Conservation (phyloP, 140 eudicot species). For the Flaveria floridana region DNA sequence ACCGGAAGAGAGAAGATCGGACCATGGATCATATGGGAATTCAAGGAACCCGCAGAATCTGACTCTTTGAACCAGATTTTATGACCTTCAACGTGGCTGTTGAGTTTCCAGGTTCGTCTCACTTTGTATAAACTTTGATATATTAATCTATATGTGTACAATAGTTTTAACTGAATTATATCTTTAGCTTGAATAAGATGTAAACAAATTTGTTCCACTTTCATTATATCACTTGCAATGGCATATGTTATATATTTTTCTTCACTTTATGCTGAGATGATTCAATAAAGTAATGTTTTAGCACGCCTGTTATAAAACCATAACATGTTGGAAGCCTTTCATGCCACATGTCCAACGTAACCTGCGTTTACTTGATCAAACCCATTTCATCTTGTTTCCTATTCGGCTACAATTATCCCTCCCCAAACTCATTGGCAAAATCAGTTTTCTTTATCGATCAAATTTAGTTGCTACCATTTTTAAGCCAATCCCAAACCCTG, state of each 20-base stretch:
- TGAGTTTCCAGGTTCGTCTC: slow-evolving; percentile 20
- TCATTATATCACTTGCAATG: background rate
- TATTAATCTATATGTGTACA: slow-evolving; percentile 17
- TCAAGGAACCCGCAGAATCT: slow-evolving; percentile 52
- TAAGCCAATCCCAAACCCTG: no score
- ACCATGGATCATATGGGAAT: slow-evolving; percentile 43
- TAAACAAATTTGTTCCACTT: background rate
- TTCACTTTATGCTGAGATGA: background rate
- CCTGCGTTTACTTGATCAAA: no score
- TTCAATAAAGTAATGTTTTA: no score
- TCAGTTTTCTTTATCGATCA: no score
- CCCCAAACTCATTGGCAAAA: no score
- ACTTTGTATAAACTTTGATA: slow-evolving; percentile 19
- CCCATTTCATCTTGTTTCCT: no score
- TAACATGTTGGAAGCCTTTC: background rate
- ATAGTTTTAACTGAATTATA: slow-evolving; percentile 5
- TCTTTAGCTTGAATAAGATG: slow-evolving; percentile 22
- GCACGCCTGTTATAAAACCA: background rate
- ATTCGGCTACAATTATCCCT: no score
- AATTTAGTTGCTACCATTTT: no score
- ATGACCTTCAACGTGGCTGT: background rate
- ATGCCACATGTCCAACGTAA: no score
- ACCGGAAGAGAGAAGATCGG: slow-evolving; percentile 49
- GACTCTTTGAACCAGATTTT: slow-evolving; percentile 42
- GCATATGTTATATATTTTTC: background rate